Evolutionary conservation across 2,329 filamentous ascomycete species (phyloP).

Genomic region (Cladosporium austrohemisphaericum): DNA sequence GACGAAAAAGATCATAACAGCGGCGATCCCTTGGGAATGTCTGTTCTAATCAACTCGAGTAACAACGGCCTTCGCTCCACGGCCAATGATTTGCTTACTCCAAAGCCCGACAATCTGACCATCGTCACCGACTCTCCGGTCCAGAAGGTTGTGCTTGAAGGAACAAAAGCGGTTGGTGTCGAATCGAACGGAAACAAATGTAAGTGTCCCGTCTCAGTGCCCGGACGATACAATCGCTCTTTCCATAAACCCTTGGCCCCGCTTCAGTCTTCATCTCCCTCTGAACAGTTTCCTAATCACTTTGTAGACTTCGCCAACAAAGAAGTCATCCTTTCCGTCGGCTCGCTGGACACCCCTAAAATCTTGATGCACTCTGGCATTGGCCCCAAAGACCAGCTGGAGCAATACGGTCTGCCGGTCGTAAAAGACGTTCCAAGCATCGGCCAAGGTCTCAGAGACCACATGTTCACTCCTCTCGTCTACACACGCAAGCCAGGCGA

Average conservation of each 20-base stretch:
- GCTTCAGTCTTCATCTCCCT: too few relatives aligned
- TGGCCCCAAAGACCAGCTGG: conserved; percentile 52
- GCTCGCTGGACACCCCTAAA: conserved; percentile 66
- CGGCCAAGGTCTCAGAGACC: conserved; percentile 8
- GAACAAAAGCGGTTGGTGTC: conserved; percentile 45
- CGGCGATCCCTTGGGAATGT: conserved; percentile 57
- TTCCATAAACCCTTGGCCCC: too few relatives aligned
- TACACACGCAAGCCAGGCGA: conserved; percentile 9
- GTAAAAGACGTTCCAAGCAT: conserved; percentile 3
- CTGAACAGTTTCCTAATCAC: too few relatives aligned
- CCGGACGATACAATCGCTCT: too few relatives aligned
- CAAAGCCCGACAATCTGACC: conserved; percentile 49
- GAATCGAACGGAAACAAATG: conserved; percentile 27
- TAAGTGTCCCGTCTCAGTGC: neutral
- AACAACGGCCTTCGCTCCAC: conserved; percentile 51
- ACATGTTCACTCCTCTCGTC: conserved; percentile 11
- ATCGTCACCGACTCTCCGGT: conserved; percentile 50
- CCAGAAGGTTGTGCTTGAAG: conserved; percentile 46
- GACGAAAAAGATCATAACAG: conserved; percentile 60
- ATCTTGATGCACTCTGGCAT: conserved; percentile 67
- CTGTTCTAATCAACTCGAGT: conserved; percentile 49
- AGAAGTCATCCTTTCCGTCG: conserved; percentile 66
- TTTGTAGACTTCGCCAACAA: conserved; percentile 1
- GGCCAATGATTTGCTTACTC: conserved; percentile 45
- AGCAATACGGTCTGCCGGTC: conserved; percentile 4